Conservation (phyloP, 306 rosid genomes). For the Neltuma alba region DNA sequence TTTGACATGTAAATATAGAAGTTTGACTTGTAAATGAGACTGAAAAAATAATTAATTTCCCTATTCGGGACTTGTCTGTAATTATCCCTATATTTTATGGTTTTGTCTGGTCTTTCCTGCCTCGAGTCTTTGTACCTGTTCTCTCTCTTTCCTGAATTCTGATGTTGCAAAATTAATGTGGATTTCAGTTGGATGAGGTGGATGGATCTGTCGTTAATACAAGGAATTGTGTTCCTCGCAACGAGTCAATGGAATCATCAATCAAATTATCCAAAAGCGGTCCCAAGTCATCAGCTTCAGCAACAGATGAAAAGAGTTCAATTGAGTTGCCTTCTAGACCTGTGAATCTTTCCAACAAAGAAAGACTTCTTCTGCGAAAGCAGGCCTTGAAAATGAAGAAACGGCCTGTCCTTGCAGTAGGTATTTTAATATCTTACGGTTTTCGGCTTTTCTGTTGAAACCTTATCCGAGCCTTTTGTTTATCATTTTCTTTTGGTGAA, state of each 20-base stretch:
- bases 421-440: slow-evolving; percentile 46
- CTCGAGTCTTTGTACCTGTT: slow-evolving; percentile 21
- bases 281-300: slow-evolving; percentile 41
- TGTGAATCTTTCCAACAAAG: slow-evolving; percentile 69
- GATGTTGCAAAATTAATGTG: slow-evolving; percentile 35
- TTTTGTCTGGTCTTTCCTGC: slow-evolving; percentile 34
- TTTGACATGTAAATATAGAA: too few species aligned
- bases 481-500: too few species aligned
- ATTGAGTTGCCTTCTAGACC: slow-evolving; percentile 45
- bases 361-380: slow-evolving; percentile 82
- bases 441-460: slow-evolving; percentile 19
- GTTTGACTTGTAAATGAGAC: neutral
- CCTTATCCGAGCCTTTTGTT: slow-evolving; percentile 8
- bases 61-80: neutral
- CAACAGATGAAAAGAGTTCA: slow-evolving; percentile 31
- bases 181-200: slow-evolving; percentile 57
- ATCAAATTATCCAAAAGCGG: slow-evolving; percentile 36
- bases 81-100: slow-evolving; percentile 9
- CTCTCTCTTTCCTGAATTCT: slow-evolving; percentile 30
- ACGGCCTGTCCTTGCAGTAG: slow-evolving; percentile 78
- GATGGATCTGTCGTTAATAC: slow-evolving; percentile 36
- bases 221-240: slow-evolving; percentile 29
- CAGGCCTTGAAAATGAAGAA: slow-evolving; percentile 81
- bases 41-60: neutral
- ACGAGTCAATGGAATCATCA: slow-evolving; percentile 42